Evolutionary conservation across 805 yeast species (phyloP), one percentile per base, ranked within the genome.

Genomic region (Kodamaea restingae): DNA sequence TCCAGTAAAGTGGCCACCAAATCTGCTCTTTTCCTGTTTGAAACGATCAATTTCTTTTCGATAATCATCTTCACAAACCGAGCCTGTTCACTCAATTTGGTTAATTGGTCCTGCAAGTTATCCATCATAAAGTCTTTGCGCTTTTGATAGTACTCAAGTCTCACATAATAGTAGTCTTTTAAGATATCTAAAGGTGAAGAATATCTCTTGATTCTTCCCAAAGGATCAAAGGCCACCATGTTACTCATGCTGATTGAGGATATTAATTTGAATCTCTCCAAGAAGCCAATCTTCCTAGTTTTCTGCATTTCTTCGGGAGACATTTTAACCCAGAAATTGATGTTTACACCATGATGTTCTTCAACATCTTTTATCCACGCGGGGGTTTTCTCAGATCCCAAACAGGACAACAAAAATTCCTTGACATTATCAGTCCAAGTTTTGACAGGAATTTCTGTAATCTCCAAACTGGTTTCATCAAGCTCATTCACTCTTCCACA

Each of bases 161-260:
- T 76, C 10, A 93, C 85, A 52, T 73, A 83, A 59, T 82, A 93
- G 60, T 84, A 93, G 49, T 91, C 98, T 43, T 71, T 73, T 49
- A 93, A 68, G 36, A 93, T 91, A 33, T 88, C 91, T 47, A 78
- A 76, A 2, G 83, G 84, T 36, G 70, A 69, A 9, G 81, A 84
- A 60, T 88, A 93, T 58, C 78, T 87, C 56, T 84, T 84, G 52
- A 93, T 86, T 48, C 90, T 78, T 27, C 96, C 96, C 35, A 75
- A 74, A 3, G 95, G 78, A 64, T 93, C 97, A 64, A 93, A 93
- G 0, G 96, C 95, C 40, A 93, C 96, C 96, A 93, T 90, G 58
- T 93, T 93, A 33, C 82, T 74, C 45, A 87, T 68, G 57, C 75
- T 80, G 29, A 93, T 67, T 5, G 83, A 67, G 0, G 88, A 70